Percentiles rank a stretch among this genome's conserved stretches.
Evolutionary conservation across 2,329 filamentous ascomycete species (phyloP).

Genomic region (Beauveria varroae): DNA sequence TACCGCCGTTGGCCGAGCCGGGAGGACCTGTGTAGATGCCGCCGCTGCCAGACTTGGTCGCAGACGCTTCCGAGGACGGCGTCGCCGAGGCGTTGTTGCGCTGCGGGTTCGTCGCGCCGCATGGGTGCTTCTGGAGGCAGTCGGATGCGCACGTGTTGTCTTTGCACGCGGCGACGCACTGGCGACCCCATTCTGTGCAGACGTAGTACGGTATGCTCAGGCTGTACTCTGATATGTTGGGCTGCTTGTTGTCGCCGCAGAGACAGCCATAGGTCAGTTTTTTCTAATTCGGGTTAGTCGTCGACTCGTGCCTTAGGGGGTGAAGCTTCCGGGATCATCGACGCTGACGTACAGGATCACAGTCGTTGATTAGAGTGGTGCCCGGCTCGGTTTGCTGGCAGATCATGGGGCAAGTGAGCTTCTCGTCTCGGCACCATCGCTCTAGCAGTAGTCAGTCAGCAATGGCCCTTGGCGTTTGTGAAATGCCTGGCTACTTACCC

Average conservation of each 20-base stretch:
- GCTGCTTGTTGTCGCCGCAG: conserved; percentile 57
- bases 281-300: conserved; percentile 29
- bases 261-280: conserved; percentile 63
- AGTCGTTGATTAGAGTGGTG: conserved; percentile 54
- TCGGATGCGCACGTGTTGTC: conserved; percentile 46
- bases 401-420: conserved; percentile 60
- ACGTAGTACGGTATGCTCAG: conserved; percentile 72
- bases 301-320: neutral
- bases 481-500: conserved; percentile 33
- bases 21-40: conserved; percentile 31
- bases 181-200: conserved; percentile 63
- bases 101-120: conserved; percentile 60
- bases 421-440: conserved; percentile 59
- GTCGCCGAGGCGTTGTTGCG: conserved; percentile 48
- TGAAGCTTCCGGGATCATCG: neutral
- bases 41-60: conserved; percentile 22
- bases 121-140: conserved; percentile 62
- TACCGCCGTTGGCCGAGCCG: conserved; percentile 11
- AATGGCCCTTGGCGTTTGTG: neutral
- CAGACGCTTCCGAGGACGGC: conserved; percentile 31
- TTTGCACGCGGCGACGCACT: conserved; percentile 56
- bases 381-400: conserved; percentile 53
- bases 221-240: conserved; percentile 70
- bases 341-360: conserved; percentile 49
- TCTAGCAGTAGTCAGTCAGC: conserved; percentile 31